These are phyloP conservation scores for Trichoderma endophyticum DNA, from an alignment of 2,329 filamentous ascomycete genomes.

Conservation along the genomic window DNA sequence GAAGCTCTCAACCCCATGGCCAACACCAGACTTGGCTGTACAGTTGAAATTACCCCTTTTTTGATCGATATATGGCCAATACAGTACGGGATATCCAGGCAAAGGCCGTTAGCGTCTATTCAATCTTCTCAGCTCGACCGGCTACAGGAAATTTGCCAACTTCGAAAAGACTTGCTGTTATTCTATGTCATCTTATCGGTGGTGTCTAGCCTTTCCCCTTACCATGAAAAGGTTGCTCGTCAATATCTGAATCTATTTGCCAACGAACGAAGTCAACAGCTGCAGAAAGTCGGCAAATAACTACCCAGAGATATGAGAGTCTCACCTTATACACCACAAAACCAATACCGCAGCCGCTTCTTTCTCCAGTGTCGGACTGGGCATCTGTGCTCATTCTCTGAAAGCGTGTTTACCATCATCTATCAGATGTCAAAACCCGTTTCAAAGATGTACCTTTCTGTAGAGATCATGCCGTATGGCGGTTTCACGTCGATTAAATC, in stretches of 20 bases:
- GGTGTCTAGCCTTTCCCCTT: not conserved
- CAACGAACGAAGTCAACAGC: not conserved
- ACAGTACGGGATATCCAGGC: not conserved
- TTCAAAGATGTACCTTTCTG: not conserved
- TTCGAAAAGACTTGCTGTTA: not conserved
- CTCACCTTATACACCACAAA: not conserved
- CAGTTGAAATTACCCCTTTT: not conserved
- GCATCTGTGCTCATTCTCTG: not conserved
- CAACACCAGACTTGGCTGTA: not conserved
- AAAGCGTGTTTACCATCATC: not conserved
- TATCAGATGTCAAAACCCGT: not conserved
- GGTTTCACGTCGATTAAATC: slow-evolving; percentile 1
- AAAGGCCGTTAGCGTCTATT: not conserved
- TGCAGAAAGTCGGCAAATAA: not conserved
- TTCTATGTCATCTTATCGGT: too few species aligned
- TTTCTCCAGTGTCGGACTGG: not conserved
- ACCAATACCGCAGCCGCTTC: not conserved
- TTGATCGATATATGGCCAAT: too few species aligned
- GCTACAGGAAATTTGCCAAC: not conserved
- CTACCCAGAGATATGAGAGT: too few species aligned
- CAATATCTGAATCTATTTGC: not conserved
- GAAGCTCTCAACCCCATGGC: not conserved
- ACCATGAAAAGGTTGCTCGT: not conserved
- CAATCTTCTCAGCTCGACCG: not conserved
- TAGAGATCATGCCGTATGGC: not conserved